A percentile compares a stretch with the other conserved stretches of the same genome.
Conservation (phyloP, 257 asterid genomes). For the Nicotiana obtusifolia region DNA sequence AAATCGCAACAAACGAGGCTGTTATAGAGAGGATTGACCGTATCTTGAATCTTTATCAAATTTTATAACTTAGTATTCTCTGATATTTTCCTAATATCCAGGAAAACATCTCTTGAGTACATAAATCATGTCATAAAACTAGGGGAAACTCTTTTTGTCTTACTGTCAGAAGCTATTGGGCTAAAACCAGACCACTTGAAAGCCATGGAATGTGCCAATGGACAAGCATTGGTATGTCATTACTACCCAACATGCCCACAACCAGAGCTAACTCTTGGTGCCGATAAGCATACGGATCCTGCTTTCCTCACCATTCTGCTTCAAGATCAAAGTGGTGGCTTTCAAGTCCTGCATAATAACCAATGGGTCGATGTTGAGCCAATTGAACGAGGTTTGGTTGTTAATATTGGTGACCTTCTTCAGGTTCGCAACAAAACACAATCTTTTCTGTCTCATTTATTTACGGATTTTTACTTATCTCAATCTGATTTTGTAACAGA, state of each 20-base stretch:
- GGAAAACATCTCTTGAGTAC: slow-evolving; percentile 43
- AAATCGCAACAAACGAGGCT: too few species aligned
- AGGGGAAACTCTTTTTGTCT: slow-evolving; percentile 35
- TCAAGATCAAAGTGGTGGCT: slow-evolving; percentile 66
- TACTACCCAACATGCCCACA: slow-evolving; percentile 69
- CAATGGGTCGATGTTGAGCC: slow-evolving; percentile 47
- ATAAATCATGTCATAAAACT: slow-evolving; percentile 27
- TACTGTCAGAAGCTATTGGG: slow-evolving; percentile 66
- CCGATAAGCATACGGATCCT: slow-evolving; percentile 57
- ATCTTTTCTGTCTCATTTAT: background rate
- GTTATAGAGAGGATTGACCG: too few species aligned
- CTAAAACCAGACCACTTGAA: slow-evolving; percentile 33
- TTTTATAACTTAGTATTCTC: background rate
- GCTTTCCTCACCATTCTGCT: slow-evolving; percentile 50
- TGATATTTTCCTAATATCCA: slow-evolving; percentile 2
- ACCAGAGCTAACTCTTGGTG: slow-evolving; percentile 59
- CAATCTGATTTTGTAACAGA: slow-evolving; percentile 22
- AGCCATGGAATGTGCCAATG: slow-evolving; percentile 32
- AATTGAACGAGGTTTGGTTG: slow-evolving; percentile 40
- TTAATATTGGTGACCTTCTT: slow-evolving; percentile 62
- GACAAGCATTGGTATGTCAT: slow-evolving; percentile 39
- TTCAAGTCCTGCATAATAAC: slow-evolving; percentile 48
- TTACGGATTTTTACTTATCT: background rate
- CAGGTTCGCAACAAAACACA: slow-evolving; percentile 35
- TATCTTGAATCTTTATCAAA: too few species aligned